These are phyloP conservation scores for Corynespora cassiicola DNA, from an alignment of 2,329 filamentous ascomycete genomes.

Conservation along the genomic window DNA sequence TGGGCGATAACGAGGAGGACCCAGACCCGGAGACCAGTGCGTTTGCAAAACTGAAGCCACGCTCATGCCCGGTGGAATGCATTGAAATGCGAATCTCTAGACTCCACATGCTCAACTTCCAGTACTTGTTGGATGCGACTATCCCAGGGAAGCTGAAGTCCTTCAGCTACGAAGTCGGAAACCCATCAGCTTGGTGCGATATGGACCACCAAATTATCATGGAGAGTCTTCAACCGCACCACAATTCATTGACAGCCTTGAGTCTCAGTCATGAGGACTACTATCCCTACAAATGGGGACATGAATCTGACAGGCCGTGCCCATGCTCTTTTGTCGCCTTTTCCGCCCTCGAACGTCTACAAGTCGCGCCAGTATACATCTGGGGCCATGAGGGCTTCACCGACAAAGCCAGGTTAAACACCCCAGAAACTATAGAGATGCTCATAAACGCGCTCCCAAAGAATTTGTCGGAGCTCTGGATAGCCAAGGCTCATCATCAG, in stretches of 20 bases:
- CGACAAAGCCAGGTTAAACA: neutral
- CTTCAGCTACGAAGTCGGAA: constrained; percentile 13
- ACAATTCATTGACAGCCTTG: constrained; percentile 5
- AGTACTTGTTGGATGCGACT: constrained; percentile 3
- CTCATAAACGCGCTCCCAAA: constrained; percentile 4
- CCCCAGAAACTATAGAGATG: neutral
- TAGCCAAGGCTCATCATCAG: constrained; percentile 1
- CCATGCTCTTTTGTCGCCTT: constrained; percentile 5
- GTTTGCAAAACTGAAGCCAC: constrained; percentile 4
- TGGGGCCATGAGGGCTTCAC: constrained; percentile 4
- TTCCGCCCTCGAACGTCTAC: constrained; percentile 7
- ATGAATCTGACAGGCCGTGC: constrained; percentile 1
- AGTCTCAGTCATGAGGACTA: constrained; percentile 3
- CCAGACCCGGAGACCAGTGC: neutral
- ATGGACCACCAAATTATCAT: constrained; percentile 5
- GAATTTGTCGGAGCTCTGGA: constrained; percentile 13
- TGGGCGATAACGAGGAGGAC: constrained; percentile 3
- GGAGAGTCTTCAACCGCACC: constrained; percentile 6
- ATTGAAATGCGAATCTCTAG: constrained; percentile 7
- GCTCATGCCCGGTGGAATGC: constrained; percentile 6
- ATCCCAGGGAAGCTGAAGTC: constrained; percentile 16
- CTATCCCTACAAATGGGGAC: too few relatives aligned
- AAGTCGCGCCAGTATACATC: constrained; percentile 10
- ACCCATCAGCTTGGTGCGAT: constrained; percentile 1
- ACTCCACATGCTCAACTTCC: neutral